phyloP scores from a whole-genome alignment of 139 green algal species.

The Ostreobium quekettii region DNA sequence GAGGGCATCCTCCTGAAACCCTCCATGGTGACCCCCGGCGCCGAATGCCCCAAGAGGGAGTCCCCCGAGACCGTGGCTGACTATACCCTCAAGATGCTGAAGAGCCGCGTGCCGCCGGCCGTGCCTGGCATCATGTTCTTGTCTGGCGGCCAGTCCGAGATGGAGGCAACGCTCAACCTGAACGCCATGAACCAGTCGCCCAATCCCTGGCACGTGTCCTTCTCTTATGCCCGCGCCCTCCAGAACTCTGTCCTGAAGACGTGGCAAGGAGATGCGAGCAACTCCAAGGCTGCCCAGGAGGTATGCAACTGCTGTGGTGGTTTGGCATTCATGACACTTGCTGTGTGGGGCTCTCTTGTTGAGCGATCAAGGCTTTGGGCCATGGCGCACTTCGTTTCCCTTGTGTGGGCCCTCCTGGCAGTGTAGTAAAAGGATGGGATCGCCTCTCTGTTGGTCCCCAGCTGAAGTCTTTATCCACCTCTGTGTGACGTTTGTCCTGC shows the following conservation, averaged over 20 bases:
- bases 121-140: constrained; percentile 99
- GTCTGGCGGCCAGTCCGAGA: constrained; percentile 96
- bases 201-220: constrained; percentile 99
- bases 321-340: too few relatives aligned
- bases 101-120: constrained; percentile 89
- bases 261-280: constrained; percentile 45
- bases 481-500: too few relatives aligned
- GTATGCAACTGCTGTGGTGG: constrained; percentile 25
- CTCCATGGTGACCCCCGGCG: constrained; percentile 97
- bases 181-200: constrained; percentile 99
- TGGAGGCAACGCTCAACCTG: constrained; percentile 98
- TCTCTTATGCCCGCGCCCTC: constrained; percentile 98
- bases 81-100: constrained; percentile 92
- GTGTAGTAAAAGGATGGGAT: too few relatives aligned
- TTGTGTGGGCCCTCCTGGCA: too few relatives aligned
- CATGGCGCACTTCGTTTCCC: too few relatives aligned
- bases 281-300: constrained; percentile 29
- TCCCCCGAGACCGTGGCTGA: constrained; percentile 78
- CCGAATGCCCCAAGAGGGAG: constrained; percentile 67
- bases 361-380: too few relatives aligned
- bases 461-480: too few relatives aligned
- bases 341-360: too few relatives aligned
- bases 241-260: constrained; percentile 79
- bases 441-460: too few relatives aligned
- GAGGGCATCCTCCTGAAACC: constrained; percentile 99